phyloP scores from a whole-genome alignment of 306 rosid species.

The Glycyrrhiza uralensis region DNA sequence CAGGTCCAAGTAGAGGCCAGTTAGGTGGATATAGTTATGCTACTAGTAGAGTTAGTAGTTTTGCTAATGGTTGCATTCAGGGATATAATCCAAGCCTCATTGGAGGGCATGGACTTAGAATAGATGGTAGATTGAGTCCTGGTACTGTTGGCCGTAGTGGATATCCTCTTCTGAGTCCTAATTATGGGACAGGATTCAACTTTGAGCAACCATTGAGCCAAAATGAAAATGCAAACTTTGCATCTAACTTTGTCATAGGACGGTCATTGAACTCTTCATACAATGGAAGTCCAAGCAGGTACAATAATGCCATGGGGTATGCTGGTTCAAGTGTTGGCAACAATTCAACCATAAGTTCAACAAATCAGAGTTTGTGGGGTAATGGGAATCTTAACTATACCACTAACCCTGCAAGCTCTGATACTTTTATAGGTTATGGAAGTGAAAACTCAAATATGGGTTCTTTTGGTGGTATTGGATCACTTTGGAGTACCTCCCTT shows the following conservation, averaged over 20 bases:
- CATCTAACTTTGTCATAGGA: constrained; percentile 34
- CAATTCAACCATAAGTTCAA: constrained; percentile 27
- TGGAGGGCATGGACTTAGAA: constrained; percentile 45
- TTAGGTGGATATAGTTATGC: constrained; percentile 44
- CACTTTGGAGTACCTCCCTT: constrained; percentile 61
- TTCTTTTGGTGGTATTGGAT: constrained; percentile 51
- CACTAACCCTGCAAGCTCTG: constrained; percentile 32
- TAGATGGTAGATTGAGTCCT: constrained; percentile 47
- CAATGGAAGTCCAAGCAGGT: constrained; percentile 46
- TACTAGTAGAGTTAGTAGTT: constrained; percentile 42
- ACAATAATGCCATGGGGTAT: constrained; percentile 38
- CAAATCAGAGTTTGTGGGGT: constrained; percentile 45
- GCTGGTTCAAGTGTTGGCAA: constrained; percentile 29
- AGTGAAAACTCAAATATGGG: constrained; percentile 50
- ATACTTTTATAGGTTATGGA: constrained; percentile 40
- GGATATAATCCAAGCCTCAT: constrained; percentile 43
- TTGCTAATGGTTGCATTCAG: constrained; percentile 44
- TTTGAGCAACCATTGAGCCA: constrained; percentile 43
- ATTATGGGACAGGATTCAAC: constrained; percentile 45
- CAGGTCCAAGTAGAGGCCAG: constrained; percentile 48
- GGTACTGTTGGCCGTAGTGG: constrained; percentile 44
- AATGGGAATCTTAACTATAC: constrained; percentile 35
- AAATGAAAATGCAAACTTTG: constrained; percentile 37
- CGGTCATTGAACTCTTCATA: constrained; percentile 33
- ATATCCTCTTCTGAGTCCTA: constrained; percentile 45